Evolutionary conservation across 2,329 filamentous ascomycete genomes (phyloP).

Genomic region (Aspergillus pseudoterreus): DNA sequence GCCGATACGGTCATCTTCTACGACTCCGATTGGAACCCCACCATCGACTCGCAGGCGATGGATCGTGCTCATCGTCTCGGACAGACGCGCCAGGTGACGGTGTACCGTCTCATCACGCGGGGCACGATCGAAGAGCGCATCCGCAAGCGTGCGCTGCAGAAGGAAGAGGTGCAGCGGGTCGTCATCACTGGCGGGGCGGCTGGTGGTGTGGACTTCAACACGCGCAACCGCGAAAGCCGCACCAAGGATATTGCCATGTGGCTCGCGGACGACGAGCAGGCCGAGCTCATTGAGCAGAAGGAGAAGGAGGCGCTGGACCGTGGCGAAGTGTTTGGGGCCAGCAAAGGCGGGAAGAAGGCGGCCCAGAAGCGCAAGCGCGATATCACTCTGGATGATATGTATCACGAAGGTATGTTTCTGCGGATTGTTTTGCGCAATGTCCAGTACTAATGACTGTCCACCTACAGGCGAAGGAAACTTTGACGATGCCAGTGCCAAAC

Average conservation of each 20-base stretch:
- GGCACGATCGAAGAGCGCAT: conserved; percentile 98
- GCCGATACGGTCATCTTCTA: conserved; percentile 99
- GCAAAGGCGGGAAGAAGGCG: conserved; percentile 60
- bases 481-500: conserved; percentile 77
- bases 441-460: not conserved
- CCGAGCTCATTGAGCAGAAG: conserved; percentile 86
- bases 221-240: conserved; percentile 81
- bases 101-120: conserved; percentile 94
- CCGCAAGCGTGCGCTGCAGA: conserved; percentile 91
- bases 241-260: conserved; percentile 99
- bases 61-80: conserved; percentile 96
- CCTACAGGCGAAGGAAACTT: conserved; percentile 86
- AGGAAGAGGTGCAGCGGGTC: conserved; percentile 97
- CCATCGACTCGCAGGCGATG: conserved; percentile 98
- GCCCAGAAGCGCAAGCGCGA: conserved; percentile 58
- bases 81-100: conserved; percentile 91
- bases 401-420: conserved; percentile 85
- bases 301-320: conserved; percentile 77
- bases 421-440: not conserved
- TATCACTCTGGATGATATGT: conserved; percentile 86
- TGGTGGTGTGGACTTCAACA: conserved; percentile 93
- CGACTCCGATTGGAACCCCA: conserved; percentile 99
- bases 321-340: conserved; percentile 59
- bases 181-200: conserved; percentile 84
- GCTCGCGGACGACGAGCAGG: conserved; percentile 96